Percentiles rank a stretch among this genome's conserved stretches.
These are phyloP conservation scores for Flaveria floridana DNA, from an alignment of 140 eudicot species.

Conservation along the genomic window DNA sequence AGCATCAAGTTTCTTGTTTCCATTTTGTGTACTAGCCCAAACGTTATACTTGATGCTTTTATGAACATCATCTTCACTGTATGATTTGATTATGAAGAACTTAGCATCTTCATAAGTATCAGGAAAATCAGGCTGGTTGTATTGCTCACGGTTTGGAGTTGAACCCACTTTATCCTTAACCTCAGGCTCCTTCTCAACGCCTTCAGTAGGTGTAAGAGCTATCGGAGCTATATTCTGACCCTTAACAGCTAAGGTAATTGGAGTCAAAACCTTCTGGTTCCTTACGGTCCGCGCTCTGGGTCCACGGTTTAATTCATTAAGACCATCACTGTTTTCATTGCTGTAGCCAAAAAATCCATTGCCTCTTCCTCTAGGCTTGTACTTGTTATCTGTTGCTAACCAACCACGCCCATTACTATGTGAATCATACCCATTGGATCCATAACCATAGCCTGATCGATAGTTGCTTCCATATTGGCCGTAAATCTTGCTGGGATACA, in stretches of 20 bases:
- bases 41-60: constrained; percentile 78
- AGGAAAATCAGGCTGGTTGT: constrained; percentile 62
- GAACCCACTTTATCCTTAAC: constrained; percentile 33
- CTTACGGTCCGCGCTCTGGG: constrained; percentile 66
- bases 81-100: constrained; percentile 75
- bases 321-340: constrained; percentile 64
- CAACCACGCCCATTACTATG: constrained; percentile 50
- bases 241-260: constrained; percentile 23
- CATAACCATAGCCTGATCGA: constrained; percentile 64
- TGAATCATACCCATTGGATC: constrained; percentile 54
- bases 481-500: constrained; percentile 64
- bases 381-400: constrained; percentile 63
- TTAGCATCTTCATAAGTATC: constrained; percentile 65
- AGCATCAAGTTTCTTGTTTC: constrained; percentile 85
- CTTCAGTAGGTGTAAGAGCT: constrained; percentile 28
- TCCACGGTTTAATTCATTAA: constrained; percentile 82
- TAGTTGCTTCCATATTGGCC: constrained; percentile 55
- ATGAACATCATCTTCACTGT: constrained; percentile 96
- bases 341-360: constrained; percentile 50
- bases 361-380: constrained; percentile 64
- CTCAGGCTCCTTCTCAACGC: constrained; percentile 32
- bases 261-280: constrained; percentile 50
- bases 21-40: constrained; percentile 93
- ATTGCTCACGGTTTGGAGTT: constrained; percentile 54
- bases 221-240: constrained; percentile 54